These are phyloP conservation scores for Pholiota molesta DNA, from an alignment of 768 basidiomycete species.

Conservation along the genomic window DNA sequence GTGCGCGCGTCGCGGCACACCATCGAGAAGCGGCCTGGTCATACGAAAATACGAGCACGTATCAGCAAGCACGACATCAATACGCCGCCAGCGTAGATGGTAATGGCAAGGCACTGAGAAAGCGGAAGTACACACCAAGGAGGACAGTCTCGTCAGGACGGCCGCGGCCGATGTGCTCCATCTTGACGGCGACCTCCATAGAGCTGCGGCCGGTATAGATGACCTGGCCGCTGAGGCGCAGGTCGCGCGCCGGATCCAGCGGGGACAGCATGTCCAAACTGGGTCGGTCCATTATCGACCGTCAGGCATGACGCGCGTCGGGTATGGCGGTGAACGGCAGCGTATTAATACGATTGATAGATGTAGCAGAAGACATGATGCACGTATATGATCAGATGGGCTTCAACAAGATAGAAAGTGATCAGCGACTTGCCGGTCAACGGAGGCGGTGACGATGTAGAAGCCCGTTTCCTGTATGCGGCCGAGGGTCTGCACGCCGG, in stretches of 20 bases:
- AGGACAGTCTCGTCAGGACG: constrained; percentile 62
- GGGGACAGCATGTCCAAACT: constrained; percentile 72
- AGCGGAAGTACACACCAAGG: constrained; percentile 46
- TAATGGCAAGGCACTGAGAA: not conserved
- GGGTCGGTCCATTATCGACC: not conserved
- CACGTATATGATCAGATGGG: too few relatives aligned
- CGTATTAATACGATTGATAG: too few relatives aligned
- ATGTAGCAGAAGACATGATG: too few relatives aligned
- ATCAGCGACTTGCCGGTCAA: constrained; percentile 57
- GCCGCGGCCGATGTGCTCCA: constrained; percentile 63
- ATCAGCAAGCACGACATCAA: too few relatives aligned
- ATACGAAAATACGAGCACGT: not conserved
- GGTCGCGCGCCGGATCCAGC: constrained; percentile 62
- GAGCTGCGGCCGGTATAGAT: constrained; percentile 77
- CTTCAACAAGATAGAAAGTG: not conserved
- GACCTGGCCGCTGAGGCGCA: constrained; percentile 79
- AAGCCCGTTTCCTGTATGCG: constrained; percentile 65
- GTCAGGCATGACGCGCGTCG: too few relatives aligned
- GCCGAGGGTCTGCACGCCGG: constrained; percentile 55
- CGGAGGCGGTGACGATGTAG: constrained; percentile 84
- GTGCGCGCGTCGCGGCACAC: constrained; percentile 77
- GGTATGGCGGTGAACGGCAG: too few relatives aligned
- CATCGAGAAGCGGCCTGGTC: constrained; percentile 87
- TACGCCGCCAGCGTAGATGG: too few relatives aligned
- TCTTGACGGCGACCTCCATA: constrained; percentile 86